These are phyloP conservation scores for Dichotomopilus funicola DNA, from an alignment of 2,329 filamentous ascomycete species.

Conservation along the genomic window DNA sequence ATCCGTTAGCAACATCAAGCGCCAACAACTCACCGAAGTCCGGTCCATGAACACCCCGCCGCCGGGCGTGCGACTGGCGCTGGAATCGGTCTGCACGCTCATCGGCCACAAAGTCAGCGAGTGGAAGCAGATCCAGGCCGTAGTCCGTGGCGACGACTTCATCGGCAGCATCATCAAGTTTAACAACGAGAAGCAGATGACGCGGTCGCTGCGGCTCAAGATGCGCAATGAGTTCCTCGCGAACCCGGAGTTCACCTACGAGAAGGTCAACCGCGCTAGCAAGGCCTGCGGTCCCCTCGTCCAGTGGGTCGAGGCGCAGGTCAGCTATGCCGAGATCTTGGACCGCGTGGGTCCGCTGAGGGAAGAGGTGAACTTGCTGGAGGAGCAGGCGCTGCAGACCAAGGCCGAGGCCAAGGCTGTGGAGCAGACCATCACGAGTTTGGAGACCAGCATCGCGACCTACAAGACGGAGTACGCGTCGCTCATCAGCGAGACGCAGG, in stretches of 20 bases:
- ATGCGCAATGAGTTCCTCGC: constrained; percentile 92
- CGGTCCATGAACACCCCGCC: constrained; percentile 94
- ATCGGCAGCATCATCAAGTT: constrained; percentile 97
- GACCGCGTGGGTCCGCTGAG: constrained; percentile 88
- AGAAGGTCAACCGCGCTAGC: constrained; percentile 91
- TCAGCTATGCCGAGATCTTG: constrained; percentile 95
- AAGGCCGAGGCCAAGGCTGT: constrained; percentile 91
- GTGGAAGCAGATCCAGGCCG: constrained; percentile 86
- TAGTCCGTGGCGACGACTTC: constrained; percentile 90
- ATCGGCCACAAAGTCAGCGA: constrained; percentile 83
- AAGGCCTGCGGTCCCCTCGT: constrained; percentile 96
- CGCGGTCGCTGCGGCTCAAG: constrained; percentile 67
- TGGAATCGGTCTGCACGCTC: constrained; percentile 94
- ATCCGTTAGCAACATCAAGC: constrained; percentile 97
- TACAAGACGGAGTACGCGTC: constrained; percentile 97
- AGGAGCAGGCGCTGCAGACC: constrained; percentile 83
- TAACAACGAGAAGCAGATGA: constrained; percentile 95
- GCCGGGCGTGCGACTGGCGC: constrained; percentile 78
- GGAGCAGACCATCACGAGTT: constrained; percentile 72
- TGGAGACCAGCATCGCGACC: constrained; percentile 85
- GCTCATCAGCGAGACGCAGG: constrained; percentile 92
- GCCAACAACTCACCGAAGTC: constrained; percentile 93
- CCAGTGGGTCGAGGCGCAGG: constrained; percentile 94
- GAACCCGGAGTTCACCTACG: constrained; percentile 92
- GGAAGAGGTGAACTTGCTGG: constrained; percentile 79